These are phyloP conservation scores for Penicillium cinerascens DNA, from an alignment of 495 filamentous ascomycete genomes.

Conservation along the genomic window DNA sequence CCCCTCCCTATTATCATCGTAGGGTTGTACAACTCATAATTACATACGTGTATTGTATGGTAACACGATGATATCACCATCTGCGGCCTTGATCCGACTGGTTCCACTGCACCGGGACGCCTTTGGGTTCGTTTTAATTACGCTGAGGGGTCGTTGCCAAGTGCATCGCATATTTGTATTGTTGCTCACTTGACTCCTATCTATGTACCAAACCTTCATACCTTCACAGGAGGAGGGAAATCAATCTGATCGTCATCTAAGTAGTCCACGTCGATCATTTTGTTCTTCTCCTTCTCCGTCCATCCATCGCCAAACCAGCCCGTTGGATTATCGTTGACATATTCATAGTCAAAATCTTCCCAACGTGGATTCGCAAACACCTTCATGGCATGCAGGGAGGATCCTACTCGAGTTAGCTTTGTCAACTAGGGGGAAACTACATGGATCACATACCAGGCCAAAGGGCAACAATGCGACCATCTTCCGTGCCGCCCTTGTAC, in stretches of 20 bases:
- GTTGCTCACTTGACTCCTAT: neutral
- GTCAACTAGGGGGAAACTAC: neutral
- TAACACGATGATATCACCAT: constrained; percentile 17
- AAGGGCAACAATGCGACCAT: constrained; percentile 34
- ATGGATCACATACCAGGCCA: constrained; percentile 38
- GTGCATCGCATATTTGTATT: neutral
- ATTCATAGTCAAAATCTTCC: constrained; percentile 43
- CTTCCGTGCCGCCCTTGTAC: constrained; percentile 47
- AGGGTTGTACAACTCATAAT: neutral
- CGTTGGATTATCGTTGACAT: constrained; percentile 33
- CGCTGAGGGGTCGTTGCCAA: neutral
- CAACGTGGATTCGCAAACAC: constrained; percentile 34
- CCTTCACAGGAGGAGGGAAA: constrained; percentile 22
- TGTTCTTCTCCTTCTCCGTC: constrained; percentile 37
- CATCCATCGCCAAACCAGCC: constrained; percentile 44
- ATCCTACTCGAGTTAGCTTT: constrained; percentile 22
- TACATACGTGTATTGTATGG: constrained; percentile 1
- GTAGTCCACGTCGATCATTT: constrained; percentile 36
- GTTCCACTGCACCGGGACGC: neutral
- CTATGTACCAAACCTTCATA: neutral
- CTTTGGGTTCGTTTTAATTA: neutral
- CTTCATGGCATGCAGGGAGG: constrained; percentile 39
- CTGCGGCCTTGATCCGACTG: neutral
- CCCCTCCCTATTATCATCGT: neutral
- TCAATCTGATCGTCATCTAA: constrained; percentile 39